Evolutionary conservation across 2,329 filamentous ascomycete genomes (phyloP).

Genomic region (Curvularia eragrostidis): DNA sequence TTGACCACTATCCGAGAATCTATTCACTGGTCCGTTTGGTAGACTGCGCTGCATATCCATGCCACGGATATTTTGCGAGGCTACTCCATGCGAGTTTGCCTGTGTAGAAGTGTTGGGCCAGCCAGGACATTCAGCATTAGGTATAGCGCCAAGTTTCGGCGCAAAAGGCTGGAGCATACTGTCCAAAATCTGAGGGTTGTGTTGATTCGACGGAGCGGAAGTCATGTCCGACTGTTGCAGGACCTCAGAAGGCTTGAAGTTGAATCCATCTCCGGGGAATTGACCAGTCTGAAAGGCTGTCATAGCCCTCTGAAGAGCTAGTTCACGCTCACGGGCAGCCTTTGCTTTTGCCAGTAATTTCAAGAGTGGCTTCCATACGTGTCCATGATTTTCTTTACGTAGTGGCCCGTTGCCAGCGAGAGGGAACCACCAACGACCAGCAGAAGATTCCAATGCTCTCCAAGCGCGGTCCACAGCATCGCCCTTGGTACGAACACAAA

Average conservation of each 20-base stretch:
- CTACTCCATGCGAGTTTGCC: background rate
- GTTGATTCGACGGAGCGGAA: slow-evolving; percentile 25
- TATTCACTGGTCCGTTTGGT: background rate
- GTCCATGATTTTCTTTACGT: slow-evolving; percentile 52
- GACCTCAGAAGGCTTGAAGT: slow-evolving; percentile 4
- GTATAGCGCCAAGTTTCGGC: slow-evolving; percentile 38
- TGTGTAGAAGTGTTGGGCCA: slow-evolving; percentile 30
- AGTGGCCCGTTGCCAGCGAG: slow-evolving; percentile 31
- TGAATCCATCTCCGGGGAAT: slow-evolving; percentile 21
- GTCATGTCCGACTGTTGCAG: slow-evolving; percentile 20
- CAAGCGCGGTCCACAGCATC: slow-evolving; percentile 67
- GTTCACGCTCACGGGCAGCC: slow-evolving; percentile 60
- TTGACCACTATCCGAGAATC: background rate
- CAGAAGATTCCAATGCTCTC: slow-evolving; percentile 60
- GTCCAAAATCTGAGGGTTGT: slow-evolving; percentile 34
- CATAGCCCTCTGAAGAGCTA: slow-evolving; percentile 49
- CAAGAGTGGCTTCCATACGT: slow-evolving; percentile 68
- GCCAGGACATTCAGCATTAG: slow-evolving; percentile 22
- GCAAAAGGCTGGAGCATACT: slow-evolving; percentile 39
- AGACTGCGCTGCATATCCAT: slow-evolving; percentile 7
- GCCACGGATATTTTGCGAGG: background rate
- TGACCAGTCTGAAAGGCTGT: slow-evolving; percentile 34
- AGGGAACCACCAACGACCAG: slow-evolving; percentile 52
- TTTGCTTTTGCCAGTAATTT: slow-evolving; percentile 67
- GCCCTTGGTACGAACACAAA: slow-evolving; percentile 64